These are phyloP conservation scores for Solanum hybrid DNA, from an alignment of 305 asterid genomes.

Conservation along the genomic window DNA sequence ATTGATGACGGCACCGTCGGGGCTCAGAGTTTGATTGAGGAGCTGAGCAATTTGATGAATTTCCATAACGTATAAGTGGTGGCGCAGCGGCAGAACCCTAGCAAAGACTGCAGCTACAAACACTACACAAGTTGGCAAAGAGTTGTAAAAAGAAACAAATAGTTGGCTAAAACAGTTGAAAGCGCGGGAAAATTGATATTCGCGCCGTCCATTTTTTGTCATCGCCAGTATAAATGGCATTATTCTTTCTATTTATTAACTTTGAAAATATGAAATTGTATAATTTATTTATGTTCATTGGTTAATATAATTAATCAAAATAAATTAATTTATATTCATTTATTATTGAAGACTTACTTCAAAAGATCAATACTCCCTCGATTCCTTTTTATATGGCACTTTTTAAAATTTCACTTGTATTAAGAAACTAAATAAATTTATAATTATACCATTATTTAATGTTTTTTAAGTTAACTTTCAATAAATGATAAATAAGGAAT, in stretches of 20 bases:
- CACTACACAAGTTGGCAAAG: neutral
- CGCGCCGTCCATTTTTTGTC: neutral
- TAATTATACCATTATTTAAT: too few relatives aligned
- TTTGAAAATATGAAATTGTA: neutral
- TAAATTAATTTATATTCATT: too few relatives aligned
- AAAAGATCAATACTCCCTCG: neutral
- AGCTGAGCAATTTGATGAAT: constrained; percentile 13
- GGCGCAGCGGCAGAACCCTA: constrained; percentile 22
- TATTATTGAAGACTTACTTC: too few relatives aligned
- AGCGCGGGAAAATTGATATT: constrained; percentile 14
- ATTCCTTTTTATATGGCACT: neutral
- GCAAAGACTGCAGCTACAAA: neutral
- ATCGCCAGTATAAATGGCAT: neutral
- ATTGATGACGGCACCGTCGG: constrained; percentile 11
- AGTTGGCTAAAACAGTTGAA: neutral
- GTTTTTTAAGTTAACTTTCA: neutral
- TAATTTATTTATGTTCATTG: too few relatives aligned
- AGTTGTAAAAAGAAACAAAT: neutral
- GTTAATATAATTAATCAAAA: too few relatives aligned
- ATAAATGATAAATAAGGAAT: neutral
- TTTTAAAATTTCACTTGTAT: neutral
- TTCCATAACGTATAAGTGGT: constrained; percentile 15
- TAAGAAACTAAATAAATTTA: too few relatives aligned
- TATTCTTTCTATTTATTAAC: too few relatives aligned
- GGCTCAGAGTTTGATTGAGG: constrained; percentile 26